Base-by-base conservation (phyloP, 139 green algal species). In the Ostreobium quekettii region DNA sequence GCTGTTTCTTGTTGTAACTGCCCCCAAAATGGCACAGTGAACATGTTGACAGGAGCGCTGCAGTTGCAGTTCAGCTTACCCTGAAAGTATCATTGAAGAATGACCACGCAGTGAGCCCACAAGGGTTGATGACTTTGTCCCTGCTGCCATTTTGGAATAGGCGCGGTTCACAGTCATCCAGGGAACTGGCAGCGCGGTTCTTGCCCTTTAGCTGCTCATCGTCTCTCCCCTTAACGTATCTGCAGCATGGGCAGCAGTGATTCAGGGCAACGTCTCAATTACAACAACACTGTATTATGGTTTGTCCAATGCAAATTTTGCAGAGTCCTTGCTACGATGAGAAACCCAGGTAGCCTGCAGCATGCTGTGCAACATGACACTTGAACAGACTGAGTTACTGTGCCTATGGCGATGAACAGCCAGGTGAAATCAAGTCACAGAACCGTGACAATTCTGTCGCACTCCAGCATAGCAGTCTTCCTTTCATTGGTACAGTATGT, bases 71-170 rank as follows among this genome's bases (percentile, higher is more conserved):
- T n/a, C n/a, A n/a, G n/a, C n/a, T n/a, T n/a, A 88, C 60, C 29
- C 19, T 15, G 67, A 85, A 95, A 3, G 81, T 86, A 78, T 96
- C 93, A 66, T 99, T 99, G 86, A 99, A 99, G 64, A 86, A 82
- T 39, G 76, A 89, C 81, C 90, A 94, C 0, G 93, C 88, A 1
- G 92, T 82, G 30, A 98, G 82, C 29, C 93, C 93, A 75, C 93
- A 99, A 2, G 93, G 93, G 48, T 86, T 85, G 72, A 99, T 94
- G 24, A 75, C 33, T 31, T 57, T 7, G 48, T 30, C 71, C 0
- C 32, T 36, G 60, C 80, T 80, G 0, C 63, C 70, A 3, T 73
- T 56, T 24, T 76, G 38, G 56, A 70, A 67, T 33, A 80, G 35
- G 31, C 19, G 28, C 4, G 48, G 58, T 48, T 80, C 68, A 26